phyloP scores from a whole-genome alignment of 352 stramenopile species.

The Phytophthora idaei region DNA sequence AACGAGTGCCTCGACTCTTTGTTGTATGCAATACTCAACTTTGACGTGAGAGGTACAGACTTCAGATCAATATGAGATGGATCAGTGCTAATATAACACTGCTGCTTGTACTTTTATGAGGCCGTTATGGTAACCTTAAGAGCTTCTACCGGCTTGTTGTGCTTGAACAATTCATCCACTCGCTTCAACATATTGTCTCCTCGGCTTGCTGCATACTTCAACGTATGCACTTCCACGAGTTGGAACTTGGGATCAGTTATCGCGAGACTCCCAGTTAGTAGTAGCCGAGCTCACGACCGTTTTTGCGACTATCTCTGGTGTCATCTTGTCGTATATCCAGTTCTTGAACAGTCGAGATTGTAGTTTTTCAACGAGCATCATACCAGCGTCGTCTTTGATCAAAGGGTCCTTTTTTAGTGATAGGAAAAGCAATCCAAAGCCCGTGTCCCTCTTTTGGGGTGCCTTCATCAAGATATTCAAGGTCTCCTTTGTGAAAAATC shows the following conservation, averaged over 20 bases:
- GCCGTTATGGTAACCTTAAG: not conserved
- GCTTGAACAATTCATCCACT: not conserved
- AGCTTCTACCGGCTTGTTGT: not conserved
- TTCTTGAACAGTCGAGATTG: not conserved
- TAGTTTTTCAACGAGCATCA: not conserved
- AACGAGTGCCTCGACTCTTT: too few species aligned
- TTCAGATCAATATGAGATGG: too few species aligned
- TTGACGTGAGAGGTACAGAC: too few species aligned
- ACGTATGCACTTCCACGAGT: conserved; percentile 1
- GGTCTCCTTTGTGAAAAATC: not conserved
- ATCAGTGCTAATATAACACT: not conserved
- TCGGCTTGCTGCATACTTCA: conserved; percentile 1
- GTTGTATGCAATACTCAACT: too few species aligned
- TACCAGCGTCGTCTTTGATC: not conserved
- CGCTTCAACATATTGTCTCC: not conserved
- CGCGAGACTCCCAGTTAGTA: not conserved
- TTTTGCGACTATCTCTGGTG: not conserved
- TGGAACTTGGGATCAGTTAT: conserved; percentile 1
- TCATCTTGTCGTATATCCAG: not conserved
- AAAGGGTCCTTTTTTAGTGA: not conserved
- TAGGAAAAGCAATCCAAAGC: not conserved
- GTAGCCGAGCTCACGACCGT: not conserved
- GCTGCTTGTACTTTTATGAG: not conserved
- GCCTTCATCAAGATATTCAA: conserved; percentile 2
- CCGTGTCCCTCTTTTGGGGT: not conserved